Conservation (phyloP, 148 eudicot genomes). For the Pharnaceum exiguum region DNA sequence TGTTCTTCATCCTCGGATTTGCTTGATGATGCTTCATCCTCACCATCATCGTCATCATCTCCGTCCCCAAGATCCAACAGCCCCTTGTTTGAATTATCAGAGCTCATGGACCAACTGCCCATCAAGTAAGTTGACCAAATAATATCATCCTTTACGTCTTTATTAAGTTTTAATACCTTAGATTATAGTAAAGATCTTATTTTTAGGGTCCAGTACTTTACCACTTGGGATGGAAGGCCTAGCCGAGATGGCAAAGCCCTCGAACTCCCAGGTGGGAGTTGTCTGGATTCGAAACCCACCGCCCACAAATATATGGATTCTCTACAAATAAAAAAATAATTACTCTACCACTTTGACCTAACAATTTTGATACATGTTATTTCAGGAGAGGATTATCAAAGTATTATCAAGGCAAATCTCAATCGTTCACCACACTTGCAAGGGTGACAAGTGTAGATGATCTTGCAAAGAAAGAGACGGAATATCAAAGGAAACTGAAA, state of each 20-base stretch:
- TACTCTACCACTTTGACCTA: not conserved
- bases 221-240: no score
- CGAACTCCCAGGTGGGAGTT: no score
- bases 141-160: no score
- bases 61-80: slow-evolving; percentile 25
- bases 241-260: no score
- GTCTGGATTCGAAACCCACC: not conserved
- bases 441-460: slow-evolving; percentile 74
- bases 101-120: slow-evolving; percentile 70
- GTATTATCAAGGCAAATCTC: slow-evolving; percentile 76
- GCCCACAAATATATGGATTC: not conserved
- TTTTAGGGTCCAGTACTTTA: no score
- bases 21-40: slow-evolving; percentile 67
- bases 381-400: slow-evolving; percentile 82
- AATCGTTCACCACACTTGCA: slow-evolving; percentile 72
- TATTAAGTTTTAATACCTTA: no score
- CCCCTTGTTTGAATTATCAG: slow-evolving; percentile 52
- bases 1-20: slow-evolving; percentile 52
- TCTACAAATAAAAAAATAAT: not conserved
- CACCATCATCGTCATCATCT: slow-evolving; percentile 33
- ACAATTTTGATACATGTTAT: not conserved
- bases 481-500: slow-evolving; percentile 45
- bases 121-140: slow-evolving; percentile 82
- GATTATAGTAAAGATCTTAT: no score
- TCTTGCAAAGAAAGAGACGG: slow-evolving; percentile 53